Conservation (phyloP, 148 eudicot species). For the Camellia japonica region DNA sequence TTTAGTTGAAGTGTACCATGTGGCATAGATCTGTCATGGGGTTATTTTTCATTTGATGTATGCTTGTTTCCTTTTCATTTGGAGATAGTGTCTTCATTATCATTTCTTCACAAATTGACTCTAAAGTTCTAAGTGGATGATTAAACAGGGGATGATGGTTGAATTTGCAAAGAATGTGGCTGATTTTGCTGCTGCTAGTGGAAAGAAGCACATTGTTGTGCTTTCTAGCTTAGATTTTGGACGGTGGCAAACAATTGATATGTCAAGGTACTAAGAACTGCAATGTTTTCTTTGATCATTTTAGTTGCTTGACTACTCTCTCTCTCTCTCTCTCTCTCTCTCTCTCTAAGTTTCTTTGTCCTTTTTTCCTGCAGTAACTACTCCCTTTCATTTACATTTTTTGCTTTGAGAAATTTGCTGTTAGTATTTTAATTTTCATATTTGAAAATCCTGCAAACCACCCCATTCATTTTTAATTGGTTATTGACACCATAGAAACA, state of each 20-base stretch:
- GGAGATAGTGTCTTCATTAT: neutral
- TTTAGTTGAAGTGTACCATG: neutral
- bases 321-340: neutral
- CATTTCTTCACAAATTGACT: neutral
- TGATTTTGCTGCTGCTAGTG: conserved; percentile 75
- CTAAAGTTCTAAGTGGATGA: neutral
- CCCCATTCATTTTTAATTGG: neutral
- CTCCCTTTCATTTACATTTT: neutral
- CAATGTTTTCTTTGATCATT: neutral
- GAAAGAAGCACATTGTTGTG: conserved; percentile 79
- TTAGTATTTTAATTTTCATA: too few relatives aligned
- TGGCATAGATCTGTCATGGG: neutral
- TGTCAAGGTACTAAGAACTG: conserved; percentile 62
- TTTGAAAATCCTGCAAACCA: neutral
- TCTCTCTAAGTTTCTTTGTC: neutral
- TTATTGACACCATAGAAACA: neutral
- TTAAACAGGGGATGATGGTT: conserved; percentile 75
- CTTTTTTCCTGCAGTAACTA: neutral
- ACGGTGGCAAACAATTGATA: conserved; percentile 76
- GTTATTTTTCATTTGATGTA: neutral
- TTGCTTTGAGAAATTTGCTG: neutral
- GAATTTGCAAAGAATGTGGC: conserved; percentile 86
- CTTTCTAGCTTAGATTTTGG: conserved; percentile 97
- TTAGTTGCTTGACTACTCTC: neutral
- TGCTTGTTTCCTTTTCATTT: neutral